Conservation (phyloP, 331 rosid genomes). For the Erythrophleum ivorense region DNA sequence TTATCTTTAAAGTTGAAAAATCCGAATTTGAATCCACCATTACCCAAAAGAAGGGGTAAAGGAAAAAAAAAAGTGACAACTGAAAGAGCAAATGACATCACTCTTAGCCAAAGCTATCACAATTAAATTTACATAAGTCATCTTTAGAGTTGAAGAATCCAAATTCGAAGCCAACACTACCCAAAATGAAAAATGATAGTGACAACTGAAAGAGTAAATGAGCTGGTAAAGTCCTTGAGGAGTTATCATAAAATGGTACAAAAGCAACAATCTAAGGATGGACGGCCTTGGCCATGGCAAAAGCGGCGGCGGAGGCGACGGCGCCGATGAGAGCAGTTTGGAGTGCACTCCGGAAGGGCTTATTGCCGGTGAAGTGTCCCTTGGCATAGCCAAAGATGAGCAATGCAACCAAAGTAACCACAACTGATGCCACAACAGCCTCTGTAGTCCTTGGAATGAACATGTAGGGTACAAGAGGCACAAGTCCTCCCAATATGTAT, state of each 20-base stretch:
- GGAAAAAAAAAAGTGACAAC: too few species aligned
- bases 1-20: too few species aligned
- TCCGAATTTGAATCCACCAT: too few species aligned
- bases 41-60: too few species aligned
- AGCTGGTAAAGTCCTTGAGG: too few species aligned
- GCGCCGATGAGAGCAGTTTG: conserved; percentile 88
- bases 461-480: conserved; percentile 80
- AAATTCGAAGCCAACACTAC: not conserved
- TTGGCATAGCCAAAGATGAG: conserved; percentile 85
- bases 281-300: conserved; percentile 76
- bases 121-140: too few species aligned
- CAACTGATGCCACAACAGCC: conserved; percentile 70
- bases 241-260: too few species aligned
- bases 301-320: conserved; percentile 86
- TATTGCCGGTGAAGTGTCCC: conserved; percentile 79
- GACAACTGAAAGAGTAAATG: not conserved
- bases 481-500: conserved; percentile 79
- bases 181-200: not conserved
- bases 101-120: not conserved
- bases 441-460: conserved; percentile 67
- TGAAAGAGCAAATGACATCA: too few species aligned
- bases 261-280: conserved; percentile 44
- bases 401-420: conserved; percentile 72
- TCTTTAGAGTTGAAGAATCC: not conserved
- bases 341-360: conserved; percentile 71